Conservation (phyloP, 306 rosid genomes). For the Citrullus amarus region DNA sequence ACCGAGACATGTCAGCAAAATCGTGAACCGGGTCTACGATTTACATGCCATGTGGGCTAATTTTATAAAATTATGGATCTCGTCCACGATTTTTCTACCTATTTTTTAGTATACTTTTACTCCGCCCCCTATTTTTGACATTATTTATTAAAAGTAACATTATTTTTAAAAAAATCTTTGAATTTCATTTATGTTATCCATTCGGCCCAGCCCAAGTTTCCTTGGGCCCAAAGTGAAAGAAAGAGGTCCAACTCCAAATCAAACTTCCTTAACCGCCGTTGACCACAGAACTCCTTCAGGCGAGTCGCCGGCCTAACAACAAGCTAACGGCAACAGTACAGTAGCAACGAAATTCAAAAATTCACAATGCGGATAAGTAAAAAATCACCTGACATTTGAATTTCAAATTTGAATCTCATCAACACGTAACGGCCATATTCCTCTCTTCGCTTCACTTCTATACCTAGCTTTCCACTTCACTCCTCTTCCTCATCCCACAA, state of each 20-base stretch:
- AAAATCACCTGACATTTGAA: slow-evolving; percentile 3
- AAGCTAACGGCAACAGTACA: neutral
- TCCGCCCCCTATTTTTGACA: too few species aligned
- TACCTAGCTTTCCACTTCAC: neutral
- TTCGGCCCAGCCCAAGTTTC: neutral
- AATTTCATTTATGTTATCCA: neutral
- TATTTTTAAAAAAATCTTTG: too few species aligned
- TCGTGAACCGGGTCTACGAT: too few species aligned
- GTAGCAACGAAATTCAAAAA: slow-evolving; percentile 2
- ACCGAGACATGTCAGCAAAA: too few species aligned
- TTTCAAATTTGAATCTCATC: slow-evolving; percentile 4
- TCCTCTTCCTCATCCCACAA: slow-evolving; percentile 2
- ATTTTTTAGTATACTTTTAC: too few species aligned
- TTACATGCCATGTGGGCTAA: too few species aligned
- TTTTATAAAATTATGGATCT: too few species aligned
- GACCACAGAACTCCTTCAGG: neutral
- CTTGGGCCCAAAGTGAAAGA: neutral
- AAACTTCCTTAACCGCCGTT: neutral
- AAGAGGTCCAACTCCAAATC: neutral
- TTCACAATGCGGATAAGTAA: neutral
- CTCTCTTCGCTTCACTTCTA: neutral
- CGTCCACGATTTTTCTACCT: too few species aligned
- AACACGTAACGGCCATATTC: slow-evolving; percentile 4
- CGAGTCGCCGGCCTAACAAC: neutral
- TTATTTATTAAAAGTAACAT: too few species aligned